Percentiles rank a stretch among this genome's conserved stretches.
These are phyloP conservation scores for Starmerella sirachaensis DNA, from an alignment of 805 yeast genomes.

Conservation along the genomic window DNA sequence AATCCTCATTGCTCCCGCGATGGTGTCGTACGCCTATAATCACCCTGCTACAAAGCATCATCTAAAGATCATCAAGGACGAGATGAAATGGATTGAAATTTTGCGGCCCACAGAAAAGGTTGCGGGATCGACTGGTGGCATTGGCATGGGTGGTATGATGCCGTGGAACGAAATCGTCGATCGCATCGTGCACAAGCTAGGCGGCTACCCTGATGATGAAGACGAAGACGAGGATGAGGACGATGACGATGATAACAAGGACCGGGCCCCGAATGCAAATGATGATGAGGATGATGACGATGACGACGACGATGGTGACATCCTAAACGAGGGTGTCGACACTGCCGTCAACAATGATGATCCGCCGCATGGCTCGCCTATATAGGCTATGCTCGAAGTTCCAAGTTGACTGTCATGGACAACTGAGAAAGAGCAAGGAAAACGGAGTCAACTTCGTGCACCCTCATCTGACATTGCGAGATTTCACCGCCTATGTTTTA, in stretches of 20 bases:
- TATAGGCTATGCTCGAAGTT: no score
- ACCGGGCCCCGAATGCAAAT: slow-evolving; percentile 28
- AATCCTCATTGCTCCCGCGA: slow-evolving; percentile 83
- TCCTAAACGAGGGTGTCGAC: slow-evolving; percentile 10
- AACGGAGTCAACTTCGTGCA: no score
- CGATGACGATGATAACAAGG: slow-evolving; percentile 30
- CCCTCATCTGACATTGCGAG: no score
- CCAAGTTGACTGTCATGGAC: no score
- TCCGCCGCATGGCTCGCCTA: slow-evolving; percentile 12
- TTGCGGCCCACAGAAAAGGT: slow-evolving; percentile 91
- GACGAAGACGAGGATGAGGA: slow-evolving; percentile 38
- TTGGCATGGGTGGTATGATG: slow-evolving; percentile 99
- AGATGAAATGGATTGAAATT: slow-evolving; percentile 93
- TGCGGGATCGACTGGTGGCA: slow-evolving; percentile 84
- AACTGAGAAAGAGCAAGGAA: no score
- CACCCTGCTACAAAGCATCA: slow-evolving; percentile 82
- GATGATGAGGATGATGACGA: slow-evolving; percentile 41
- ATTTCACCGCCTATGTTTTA: no score
- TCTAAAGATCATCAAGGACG: slow-evolving; percentile 61
- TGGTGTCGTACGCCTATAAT: slow-evolving; percentile 86
- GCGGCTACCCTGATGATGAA: slow-evolving; percentile 47
- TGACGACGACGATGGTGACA: slow-evolving; percentile 24
- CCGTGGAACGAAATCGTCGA: slow-evolving; percentile 93
- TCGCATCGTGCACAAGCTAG: slow-evolving; percentile 59
- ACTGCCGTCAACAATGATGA: neutral